phyloP scores from a whole-genome alignment of 2,329 filamentous ascomycete genomes.

The Keithomyces neogunnii region DNA sequence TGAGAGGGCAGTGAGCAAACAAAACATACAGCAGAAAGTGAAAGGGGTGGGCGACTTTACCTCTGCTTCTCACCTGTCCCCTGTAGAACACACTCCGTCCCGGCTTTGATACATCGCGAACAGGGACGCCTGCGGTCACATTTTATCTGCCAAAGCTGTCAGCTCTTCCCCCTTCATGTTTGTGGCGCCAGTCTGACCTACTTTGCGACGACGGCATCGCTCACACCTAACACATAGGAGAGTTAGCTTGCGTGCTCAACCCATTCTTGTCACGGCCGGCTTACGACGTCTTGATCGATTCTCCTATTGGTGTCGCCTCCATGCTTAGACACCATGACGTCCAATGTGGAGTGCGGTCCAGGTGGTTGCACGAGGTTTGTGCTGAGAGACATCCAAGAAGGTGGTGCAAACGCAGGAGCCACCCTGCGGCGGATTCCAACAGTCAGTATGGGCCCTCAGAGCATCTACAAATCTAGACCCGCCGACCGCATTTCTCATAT shows the following conservation, averaged over 20 bases:
- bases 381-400: too few relatives aligned
- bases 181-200: slow-evolving; percentile 10
- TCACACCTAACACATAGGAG: slow-evolving; percentile 25
- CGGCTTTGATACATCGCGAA: slow-evolving; percentile 35
- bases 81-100: slow-evolving; percentile 29
- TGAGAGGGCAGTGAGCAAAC: background rate
- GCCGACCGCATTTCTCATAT: too few relatives aligned
- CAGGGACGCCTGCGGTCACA: slow-evolving; percentile 44
- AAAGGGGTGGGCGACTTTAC: slow-evolving; percentile 13
- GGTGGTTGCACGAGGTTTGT: too few relatives aligned
- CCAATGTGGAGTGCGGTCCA: background rate
- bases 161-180: background rate
- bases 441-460: too few relatives aligned
- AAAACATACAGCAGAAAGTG: background rate
- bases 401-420: too few relatives aligned
- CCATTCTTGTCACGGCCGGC: slow-evolving; percentile 1
- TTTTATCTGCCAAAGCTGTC: slow-evolving; percentile 31
- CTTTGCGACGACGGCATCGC: slow-evolving; percentile 34
- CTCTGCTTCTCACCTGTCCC: slow-evolving; percentile 34
- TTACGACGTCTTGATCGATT: slow-evolving; percentile 28
- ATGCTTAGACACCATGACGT: slow-evolving; percentile 10
- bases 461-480: too few relatives aligned
- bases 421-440: background rate
- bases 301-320: slow-evolving; percentile 26
- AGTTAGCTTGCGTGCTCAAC: slow-evolving; percentile 3